Evolutionary conservation across 2,329 filamentous ascomycete genomes (phyloP).

Genomic region (Ceratocystis albifundus): DNA sequence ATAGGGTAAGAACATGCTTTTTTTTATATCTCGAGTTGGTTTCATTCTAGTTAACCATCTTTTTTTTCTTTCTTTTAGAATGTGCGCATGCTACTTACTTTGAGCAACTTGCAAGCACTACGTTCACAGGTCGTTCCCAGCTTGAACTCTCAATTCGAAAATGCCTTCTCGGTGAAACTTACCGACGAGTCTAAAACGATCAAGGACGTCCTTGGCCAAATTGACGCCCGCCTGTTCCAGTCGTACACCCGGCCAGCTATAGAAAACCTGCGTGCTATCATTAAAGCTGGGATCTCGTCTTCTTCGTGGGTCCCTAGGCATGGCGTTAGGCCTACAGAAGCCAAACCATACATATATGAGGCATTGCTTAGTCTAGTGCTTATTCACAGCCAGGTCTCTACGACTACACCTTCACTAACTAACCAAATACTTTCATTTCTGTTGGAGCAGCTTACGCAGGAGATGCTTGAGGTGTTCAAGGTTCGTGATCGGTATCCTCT

Average conservation of each 20-base stretch:
- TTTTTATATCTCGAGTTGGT: neutral
- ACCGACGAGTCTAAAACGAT: constrained; percentile 90
- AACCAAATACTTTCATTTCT: constrained; percentile 73
- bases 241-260: constrained; percentile 77
- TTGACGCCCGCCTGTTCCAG: constrained; percentile 81
- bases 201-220: constrained; percentile 77
- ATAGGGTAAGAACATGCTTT: constrained; percentile 38
- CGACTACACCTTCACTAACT: constrained; percentile 64
- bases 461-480: constrained; percentile 73
- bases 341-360: constrained; percentile 81
- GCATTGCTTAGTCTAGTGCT: constrained; percentile 75
- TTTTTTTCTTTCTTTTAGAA: constrained; percentile 43
- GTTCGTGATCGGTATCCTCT: constrained; percentile 59
- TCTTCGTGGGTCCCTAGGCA: constrained; percentile 57
- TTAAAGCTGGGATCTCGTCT: constrained; percentile 59
- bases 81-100: constrained; percentile 81
- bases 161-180: constrained; percentile 83
- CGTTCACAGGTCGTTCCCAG: constrained; percentile 72
- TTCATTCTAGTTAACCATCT: neutral
- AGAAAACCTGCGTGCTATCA: constrained; percentile 54
- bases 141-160: constrained; percentile 87
- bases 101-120: constrained; percentile 81
- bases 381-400: constrained; percentile 80
- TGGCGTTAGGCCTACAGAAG: constrained; percentile 53
- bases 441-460: constrained; percentile 65